Evolutionary conservation across 2,329 filamentous ascomycete species (phyloP), one percentile per base, ranked within the genome.

Genomic region (Phaeoacremonium minimum): DNA sequence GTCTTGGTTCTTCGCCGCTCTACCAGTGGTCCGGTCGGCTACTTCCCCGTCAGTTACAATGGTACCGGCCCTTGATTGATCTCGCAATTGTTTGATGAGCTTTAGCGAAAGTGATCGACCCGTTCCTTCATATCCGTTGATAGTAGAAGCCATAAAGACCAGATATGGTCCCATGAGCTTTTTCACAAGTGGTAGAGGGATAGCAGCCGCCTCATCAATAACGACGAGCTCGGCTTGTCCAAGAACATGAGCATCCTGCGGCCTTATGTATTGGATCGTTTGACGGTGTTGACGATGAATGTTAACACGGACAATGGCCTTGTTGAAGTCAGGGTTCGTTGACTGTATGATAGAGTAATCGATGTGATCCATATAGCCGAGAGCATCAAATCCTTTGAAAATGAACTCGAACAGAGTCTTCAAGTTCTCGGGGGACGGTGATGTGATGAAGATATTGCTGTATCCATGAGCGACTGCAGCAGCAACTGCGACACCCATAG

Each of bases 371-470:
- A 89, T 80, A 55, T 98, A 98, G 19, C 85, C 87, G 18, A 98
- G 73, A 9, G 90, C 87, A 58, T 98, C 93, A 52, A 98, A 98
- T 1, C 90, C 93, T 61, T 96, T 97, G 73, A 98, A 96, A 14
- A 98, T 79, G 53, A 98, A 98, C 53, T 98, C 90, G 57, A 98
- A 98, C 7, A 98, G 72, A 0, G 93, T 98, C 68, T 97, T 98
- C 73, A 98, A 73, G 64, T 98, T 98, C 65, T 98, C 94, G 1
- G 93, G 93, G 43, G 88, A 96, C 0, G 91, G 91, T 2, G 91
- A 97, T 2, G 93, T 98, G 57, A 98, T 95, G 65, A 98, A 98
- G 52, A 98, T 95, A 61, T 98, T 98, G 69, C 89, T 95, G 64
- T 98, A 98, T 17, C 93, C 93, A 56, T 97, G 87, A 2, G 93